A percentile compares a stretch with the other conserved stretches of the same genome.
phyloP scores from a whole-genome alignment of 2,329 filamentous ascomycete genomes.

The Fusarium circinatum region DNA sequence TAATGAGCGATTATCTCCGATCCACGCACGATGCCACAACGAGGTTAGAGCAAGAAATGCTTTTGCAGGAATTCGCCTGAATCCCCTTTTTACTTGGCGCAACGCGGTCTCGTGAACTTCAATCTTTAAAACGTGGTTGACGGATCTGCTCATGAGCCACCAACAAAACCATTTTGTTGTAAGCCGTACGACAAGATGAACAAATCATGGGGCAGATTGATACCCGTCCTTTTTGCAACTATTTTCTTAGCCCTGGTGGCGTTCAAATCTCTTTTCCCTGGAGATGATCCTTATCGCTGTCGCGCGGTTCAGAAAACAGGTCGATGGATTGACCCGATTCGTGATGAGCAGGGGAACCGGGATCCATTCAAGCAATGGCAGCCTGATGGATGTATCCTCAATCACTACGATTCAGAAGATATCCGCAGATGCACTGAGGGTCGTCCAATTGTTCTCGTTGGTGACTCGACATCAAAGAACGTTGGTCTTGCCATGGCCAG shows the following conservation, averaged over 20 bases:
- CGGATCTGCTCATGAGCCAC: neutral
- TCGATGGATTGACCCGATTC: conserved; percentile 55
- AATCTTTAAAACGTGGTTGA: neutral
- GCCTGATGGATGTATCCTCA: conserved; percentile 66
- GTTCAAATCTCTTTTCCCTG: neutral
- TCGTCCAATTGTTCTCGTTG: conserved; percentile 65
- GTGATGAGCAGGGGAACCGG: conserved; percentile 37
- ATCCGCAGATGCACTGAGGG: conserved; percentile 61
- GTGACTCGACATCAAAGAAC: conserved; percentile 68
- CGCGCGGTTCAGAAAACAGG: conserved; percentile 60
- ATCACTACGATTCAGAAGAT: conserved; percentile 61
- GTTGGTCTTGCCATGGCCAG: conserved; percentile 62
- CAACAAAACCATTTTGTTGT: neutral
- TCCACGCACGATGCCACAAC: neutral
- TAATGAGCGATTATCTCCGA: neutral
- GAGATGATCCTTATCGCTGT: conserved; percentile 63
- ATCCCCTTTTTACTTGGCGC: neutral
- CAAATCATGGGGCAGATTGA: neutral
- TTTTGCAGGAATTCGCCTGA: neutral
- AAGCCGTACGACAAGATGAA: neutral
- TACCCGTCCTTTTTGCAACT: neutral
- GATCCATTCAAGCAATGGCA: conserved; percentile 62
- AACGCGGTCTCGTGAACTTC: neutral
- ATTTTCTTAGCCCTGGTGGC: neutral
- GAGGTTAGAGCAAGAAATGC: neutral